Evolutionary conservation across 805 yeast genomes (phyloP).

Genomic region (Ogataea methylovora): DNA sequence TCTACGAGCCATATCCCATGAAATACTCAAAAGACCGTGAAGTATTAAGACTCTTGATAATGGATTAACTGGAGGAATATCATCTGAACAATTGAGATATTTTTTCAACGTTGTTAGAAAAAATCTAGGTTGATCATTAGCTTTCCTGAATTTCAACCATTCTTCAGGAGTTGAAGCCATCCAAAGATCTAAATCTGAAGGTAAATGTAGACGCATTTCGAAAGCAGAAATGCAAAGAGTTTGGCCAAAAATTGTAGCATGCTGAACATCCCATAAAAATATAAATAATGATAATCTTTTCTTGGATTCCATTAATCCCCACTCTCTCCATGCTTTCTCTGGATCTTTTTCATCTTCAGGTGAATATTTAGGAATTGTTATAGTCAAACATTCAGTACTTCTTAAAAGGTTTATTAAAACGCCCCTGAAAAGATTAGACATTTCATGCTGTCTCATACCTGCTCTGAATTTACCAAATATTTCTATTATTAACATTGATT

Average conservation of each 20-base stretch:
- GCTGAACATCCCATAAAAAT: constrained; percentile 8
- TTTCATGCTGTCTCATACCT: constrained; percentile 6
- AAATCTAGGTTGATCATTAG: constrained; percentile 1
- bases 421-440: constrained; percentile 5
- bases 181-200: constrained; percentile 8
- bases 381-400: constrained; percentile 3
- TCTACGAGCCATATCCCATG: constrained; percentile 5
- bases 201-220: constrained; percentile 6
- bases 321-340: constrained; percentile 5
- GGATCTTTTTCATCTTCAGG: not conserved
- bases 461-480: constrained; percentile 5
- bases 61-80: constrained; percentile 1
- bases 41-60: constrained; percentile 4
- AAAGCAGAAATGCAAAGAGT: constrained; percentile 6
- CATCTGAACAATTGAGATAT: constrained; percentile 4
- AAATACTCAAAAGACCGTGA: constrained; percentile 10
- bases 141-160: constrained; percentile 1
- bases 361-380: not conserved
- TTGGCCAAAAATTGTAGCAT: constrained; percentile 8
- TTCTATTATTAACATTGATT: constrained; percentile 9
- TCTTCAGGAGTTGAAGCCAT: constrained; percentile 3
- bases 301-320: constrained; percentile 7
- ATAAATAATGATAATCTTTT: constrained; percentile 8
- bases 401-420: constrained; percentile 7
- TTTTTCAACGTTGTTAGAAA: constrained; percentile 4